A percentile compares a stretch with the other conserved stretches of the same genome.
Conservation (phyloP, 352 stramenopile genomes). For the Blastocystis sp. region DNA sequence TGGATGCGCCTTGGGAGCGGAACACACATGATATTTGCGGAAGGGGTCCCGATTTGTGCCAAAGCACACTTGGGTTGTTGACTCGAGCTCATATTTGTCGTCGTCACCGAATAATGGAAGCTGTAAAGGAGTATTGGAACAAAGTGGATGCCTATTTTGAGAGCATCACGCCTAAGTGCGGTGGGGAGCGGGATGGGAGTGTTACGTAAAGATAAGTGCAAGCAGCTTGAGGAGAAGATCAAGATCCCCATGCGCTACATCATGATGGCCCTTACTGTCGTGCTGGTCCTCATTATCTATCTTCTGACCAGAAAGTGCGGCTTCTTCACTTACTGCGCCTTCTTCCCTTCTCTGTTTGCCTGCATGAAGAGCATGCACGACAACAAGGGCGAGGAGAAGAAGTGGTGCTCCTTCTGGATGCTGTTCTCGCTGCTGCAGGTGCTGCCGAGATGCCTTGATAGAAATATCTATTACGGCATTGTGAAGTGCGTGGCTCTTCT, state of each 20-base stretch:
- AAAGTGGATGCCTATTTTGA: conserved; percentile 35
- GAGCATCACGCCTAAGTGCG: conserved; percentile 46
- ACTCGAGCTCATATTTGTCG: conserved; percentile 31
- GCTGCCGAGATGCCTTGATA: conserved; percentile 27
- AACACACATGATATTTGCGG: too few species aligned
- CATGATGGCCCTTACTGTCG: conserved; percentile 29
- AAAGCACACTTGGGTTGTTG: background rate
- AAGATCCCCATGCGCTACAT: conserved; percentile 42
- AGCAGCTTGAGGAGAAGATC: conserved; percentile 18
- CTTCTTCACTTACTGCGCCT: conserved; percentile 46
- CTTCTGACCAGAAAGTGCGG: conserved; percentile 38
- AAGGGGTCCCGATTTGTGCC: too few species aligned
- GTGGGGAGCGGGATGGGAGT: background rate
- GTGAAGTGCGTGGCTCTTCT: conserved; percentile 41
- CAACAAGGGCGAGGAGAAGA: conserved; percentile 55
- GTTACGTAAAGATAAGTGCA: conserved; percentile 12
- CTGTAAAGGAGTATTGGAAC: conserved; percentile 60
- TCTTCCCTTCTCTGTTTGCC: background rate
- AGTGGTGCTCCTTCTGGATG: conserved; percentile 37
- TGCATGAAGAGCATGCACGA: conserved; percentile 22
- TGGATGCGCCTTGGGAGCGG: too few species aligned
- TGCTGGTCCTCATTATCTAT: conserved; percentile 19
- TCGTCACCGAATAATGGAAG: conserved; percentile 54
- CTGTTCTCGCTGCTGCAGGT: conserved; percentile 31
- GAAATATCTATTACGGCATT: conserved; percentile 48